phyloP scores from a whole-genome alignment of 2,329 filamentous ascomycete genomes.

The Diplodia intermedia region DNA sequence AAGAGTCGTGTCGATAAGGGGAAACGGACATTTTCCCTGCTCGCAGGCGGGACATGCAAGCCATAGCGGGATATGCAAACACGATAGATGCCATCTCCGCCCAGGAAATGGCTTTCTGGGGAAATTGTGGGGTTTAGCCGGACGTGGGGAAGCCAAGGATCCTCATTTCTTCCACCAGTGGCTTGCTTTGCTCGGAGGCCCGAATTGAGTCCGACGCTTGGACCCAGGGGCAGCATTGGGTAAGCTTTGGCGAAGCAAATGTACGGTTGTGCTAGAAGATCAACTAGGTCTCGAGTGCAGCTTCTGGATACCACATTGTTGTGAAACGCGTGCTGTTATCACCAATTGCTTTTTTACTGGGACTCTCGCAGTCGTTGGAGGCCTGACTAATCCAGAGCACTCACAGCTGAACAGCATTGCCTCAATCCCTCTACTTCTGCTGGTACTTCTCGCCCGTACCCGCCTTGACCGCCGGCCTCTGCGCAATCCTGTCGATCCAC shows the following conservation, averaged over 20 bases:
- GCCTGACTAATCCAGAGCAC: not conserved
- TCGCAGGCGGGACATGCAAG: conserved; percentile 14
- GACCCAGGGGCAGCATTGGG: conserved; percentile 13
- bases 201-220: conserved; percentile 3
- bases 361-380: not conserved
- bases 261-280: not conserved
- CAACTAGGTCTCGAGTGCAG: not conserved
- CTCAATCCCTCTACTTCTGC: conserved; percentile 13
- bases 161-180: conserved; percentile 26
- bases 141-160: conserved; percentile 19
- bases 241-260: conserved; percentile 25
- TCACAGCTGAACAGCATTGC: not conserved
- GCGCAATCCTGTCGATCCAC: conserved; percentile 61
- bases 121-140: conserved; percentile 31
- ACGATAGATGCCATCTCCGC: conserved; percentile 15
- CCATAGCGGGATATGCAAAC: not conserved
- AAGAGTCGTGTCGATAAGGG: not conserved
- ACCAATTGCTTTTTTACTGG: not conserved
- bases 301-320: not conserved
- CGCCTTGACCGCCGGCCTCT: conserved; percentile 56
- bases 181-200: not conserved
- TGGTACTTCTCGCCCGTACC: conserved; percentile 41
- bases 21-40: conserved; percentile 13
- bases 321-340: not conserved
- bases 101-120: conserved; percentile 15